Evolutionary conservation across 179 eudicot genomes (phyloP), one percentile per base, ranked within the genome.

Genomic region (Beta lomatogona): DNA sequence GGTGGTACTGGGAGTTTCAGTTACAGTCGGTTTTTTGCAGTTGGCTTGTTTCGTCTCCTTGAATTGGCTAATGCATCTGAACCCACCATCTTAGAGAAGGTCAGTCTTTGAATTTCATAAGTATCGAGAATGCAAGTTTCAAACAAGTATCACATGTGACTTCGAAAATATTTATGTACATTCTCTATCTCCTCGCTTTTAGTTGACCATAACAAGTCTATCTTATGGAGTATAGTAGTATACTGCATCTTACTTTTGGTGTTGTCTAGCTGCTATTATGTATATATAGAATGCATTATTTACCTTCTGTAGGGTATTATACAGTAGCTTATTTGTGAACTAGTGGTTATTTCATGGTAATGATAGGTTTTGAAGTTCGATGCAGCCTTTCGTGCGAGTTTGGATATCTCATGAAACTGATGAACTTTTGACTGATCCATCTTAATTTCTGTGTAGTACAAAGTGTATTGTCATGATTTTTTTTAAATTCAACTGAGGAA

Each of bases 21-120:
- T 89, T 96, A 94, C 86, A 96, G 99, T 78, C 91, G 99, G 52
- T 96, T 96, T 87, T 92, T 96, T 86, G 98, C 99, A 13, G 87
- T 93, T 86, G 99, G 99, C 81, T 89, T 96, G 79, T 96, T 94
- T 83, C 98, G 98, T 80, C 87, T 96, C 85, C 94, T 96, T 76
- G 99, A 96, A 88, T 85, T 94, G 83, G 88, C 99, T 76, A 94
- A 89, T 86, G 92, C 93, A 44, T 91, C 91, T 67, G 99, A 96
- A 77, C 98, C 99, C 79, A 89, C 91, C 63, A 73, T 92, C 76
- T 85, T 96, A 73, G 98, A 94, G 66, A 91, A 96, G 94, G 99
- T 94, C 79, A 31, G 86, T 71, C 59, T 63, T 70, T 18, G 78
- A 59, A 16, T 22, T 18, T 76, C 60, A 52, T 11, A 54, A 18